These are phyloP conservation scores for Simmondsia chinensis DNA, from an alignment of 148 eudicot genomes.

Conservation along the genomic window DNA sequence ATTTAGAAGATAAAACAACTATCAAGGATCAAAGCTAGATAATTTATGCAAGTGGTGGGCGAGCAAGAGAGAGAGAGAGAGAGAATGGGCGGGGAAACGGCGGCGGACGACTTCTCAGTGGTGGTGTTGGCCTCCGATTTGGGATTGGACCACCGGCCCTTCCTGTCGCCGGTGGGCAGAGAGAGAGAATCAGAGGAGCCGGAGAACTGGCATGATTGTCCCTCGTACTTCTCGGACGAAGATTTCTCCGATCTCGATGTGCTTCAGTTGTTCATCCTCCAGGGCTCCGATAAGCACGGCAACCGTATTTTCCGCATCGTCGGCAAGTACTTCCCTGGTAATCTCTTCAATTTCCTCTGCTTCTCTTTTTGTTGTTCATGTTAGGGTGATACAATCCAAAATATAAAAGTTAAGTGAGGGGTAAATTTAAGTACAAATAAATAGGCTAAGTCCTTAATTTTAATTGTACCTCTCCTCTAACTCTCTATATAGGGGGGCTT, in stretches of 20 bases:
- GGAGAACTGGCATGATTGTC: conserved; percentile 79
- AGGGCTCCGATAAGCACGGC: conserved; percentile 58
- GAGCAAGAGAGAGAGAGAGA: conserved; percentile 3
- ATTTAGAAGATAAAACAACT: too few relatives aligned
- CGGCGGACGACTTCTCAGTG: conserved; percentile 68
- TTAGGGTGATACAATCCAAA: background rate
- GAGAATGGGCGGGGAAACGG: too few relatives aligned
- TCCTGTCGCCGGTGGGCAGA: conserved; percentile 24
- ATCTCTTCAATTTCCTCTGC: background rate
- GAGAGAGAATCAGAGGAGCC: conserved; percentile 3
- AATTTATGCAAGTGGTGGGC: too few relatives aligned
- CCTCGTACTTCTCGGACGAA: conserved; percentile 45
- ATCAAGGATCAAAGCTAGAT: too few relatives aligned
- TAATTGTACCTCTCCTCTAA: too few relatives aligned
- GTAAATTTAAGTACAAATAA: too few relatives aligned
- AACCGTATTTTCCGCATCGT: conserved; percentile 73
- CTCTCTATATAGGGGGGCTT: too few relatives aligned
- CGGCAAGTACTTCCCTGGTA: conserved; percentile 89
- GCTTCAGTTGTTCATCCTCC: conserved; percentile 56
- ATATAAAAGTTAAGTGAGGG: too few relatives aligned
- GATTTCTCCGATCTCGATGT: conserved; percentile 75
- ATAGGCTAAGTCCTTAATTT: too few relatives aligned
- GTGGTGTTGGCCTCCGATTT: conserved; percentile 71
- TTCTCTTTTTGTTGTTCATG: background rate
- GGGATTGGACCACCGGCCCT: conserved; percentile 75